Evolutionary conservation across 1,139 yeast species (phyloP), one percentile per base, ranked within the genome.

Genomic region (Geotrichum carabidarum): DNA sequence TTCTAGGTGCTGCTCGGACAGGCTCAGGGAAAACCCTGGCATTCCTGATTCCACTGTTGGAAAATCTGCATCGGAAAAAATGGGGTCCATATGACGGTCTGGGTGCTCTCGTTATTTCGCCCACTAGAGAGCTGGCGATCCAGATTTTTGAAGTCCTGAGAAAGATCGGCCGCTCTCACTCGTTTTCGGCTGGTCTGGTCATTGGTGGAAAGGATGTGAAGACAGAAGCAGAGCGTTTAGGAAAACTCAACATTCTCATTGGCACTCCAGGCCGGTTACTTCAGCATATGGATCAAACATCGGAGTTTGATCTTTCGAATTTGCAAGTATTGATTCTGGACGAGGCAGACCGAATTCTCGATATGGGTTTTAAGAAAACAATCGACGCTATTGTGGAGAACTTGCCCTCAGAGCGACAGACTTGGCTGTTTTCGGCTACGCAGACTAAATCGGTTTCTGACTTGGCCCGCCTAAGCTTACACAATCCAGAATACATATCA

Each of bases 1-100:
- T 93, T 8, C 76, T 93, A 62, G 98, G 91, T 31, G 95, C 97
- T 22, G 99, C 99, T 17, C 83, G 84, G 64, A 93, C 99, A 0
- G 99, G 99, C 2, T 89, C 96, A 1, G 99, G 99, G 49, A 93
- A 93, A 69, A 93, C 99, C 0, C 72, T 93, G 57, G 95, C 98
- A 3, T 93, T 93, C 65, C 74, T 93, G 62, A 78, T 93, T 44
- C 99, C 99, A 1, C 80, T 87, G 4, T 71, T 90, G 18, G 96
- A 90, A 66, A 76, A 78, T 50, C 74, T 91, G 57, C 79, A 82
- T 60, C 79, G 86, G 62, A 83, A 83, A 59, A 79, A 79, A 58
- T 90, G 96, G 85, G 84, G 93, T 41, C 95, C 86, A 59, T 78
- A 73, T 63, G 99, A 93, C 68, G 99, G 99, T 0, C 74, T 94